Conservation (phyloP, 257 asterid genomes). For the Salvia rosmarinus region DNA sequence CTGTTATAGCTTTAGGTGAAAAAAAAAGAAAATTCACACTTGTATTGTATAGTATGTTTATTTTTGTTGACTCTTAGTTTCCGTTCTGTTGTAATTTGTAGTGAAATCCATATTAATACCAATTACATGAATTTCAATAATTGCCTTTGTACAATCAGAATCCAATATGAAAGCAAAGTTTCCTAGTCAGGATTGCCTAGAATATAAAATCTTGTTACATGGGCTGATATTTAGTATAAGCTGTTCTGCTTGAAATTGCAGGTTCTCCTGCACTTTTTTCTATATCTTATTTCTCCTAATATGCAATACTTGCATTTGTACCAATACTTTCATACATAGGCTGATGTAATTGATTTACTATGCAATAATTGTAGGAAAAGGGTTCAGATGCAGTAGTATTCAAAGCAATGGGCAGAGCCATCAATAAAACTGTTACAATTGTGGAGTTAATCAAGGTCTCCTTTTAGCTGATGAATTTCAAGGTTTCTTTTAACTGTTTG, state of each 20-base stretch:
- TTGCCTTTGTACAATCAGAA: background rate
- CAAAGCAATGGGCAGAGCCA: slow-evolving; percentile 86
- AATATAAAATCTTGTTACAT: background rate
- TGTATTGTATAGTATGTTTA: background rate
- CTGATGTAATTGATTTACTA: slow-evolving; percentile 7
- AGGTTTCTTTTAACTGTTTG: background rate
- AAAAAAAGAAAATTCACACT: background rate
- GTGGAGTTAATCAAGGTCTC: slow-evolving; percentile 75
- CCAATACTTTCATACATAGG: background rate
- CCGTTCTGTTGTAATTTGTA: background rate
- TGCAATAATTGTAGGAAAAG: slow-evolving; percentile 53
- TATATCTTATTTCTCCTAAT: background rate
- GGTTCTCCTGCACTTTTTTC: background rate
- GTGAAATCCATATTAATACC: background rate
- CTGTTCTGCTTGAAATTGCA: background rate
- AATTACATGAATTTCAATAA: background rate
- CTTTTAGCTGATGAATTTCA: background rate
- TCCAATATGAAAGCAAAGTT: background rate
- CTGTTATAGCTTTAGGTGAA: background rate
- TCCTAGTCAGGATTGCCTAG: background rate
- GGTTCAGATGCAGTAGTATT: slow-evolving; percentile 62
- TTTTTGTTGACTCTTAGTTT: background rate
- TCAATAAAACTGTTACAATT: slow-evolving; percentile 69
- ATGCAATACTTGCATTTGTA: slow-evolving; percentile 7
- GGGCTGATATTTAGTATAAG: background rate